Conservation (phyloP, 805 yeast species). For the Zygosaccharomyces siamensis region DNA sequence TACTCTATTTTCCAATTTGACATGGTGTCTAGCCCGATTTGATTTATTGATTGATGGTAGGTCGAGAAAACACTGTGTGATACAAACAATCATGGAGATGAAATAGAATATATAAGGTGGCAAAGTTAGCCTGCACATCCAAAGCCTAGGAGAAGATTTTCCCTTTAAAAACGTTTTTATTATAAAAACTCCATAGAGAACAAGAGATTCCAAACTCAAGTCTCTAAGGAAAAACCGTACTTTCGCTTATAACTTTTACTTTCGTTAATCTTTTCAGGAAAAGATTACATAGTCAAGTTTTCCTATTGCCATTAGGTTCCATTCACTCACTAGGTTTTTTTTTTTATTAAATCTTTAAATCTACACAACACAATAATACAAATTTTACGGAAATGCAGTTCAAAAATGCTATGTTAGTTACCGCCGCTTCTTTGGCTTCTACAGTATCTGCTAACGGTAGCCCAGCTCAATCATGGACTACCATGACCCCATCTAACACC, state of each 20-base stretch:
- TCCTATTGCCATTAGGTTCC: slow-evolving; percentile 2
- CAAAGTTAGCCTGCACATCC: neutral
- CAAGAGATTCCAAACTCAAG: slow-evolving; percentile 5
- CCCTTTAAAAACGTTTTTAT: neutral
- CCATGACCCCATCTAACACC: slow-evolving; percentile 60
- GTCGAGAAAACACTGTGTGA: neutral
- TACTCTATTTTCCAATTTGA: neutral
- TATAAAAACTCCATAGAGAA: slow-evolving; percentile 2
- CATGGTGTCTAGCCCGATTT: neutral
- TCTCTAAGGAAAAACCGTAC: slow-evolving; percentile 2
- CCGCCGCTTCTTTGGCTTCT: slow-evolving; percentile 42
- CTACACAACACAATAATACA: neutral
- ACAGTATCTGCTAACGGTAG: slow-evolving; percentile 50
- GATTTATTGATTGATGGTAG: neutral
- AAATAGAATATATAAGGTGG: slow-evolving; percentile 2
- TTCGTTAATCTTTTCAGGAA: slow-evolving; percentile 1
- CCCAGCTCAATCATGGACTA: slow-evolving; percentile 62
- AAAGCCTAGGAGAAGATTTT: neutral
- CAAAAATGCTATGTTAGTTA: slow-evolving; percentile 19
- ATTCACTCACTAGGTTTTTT: slow-evolving; percentile 1
- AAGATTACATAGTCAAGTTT: neutral
- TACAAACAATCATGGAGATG: neutral
- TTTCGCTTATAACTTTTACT: slow-evolving; percentile 5
- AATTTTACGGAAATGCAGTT: slow-evolving; percentile 15
- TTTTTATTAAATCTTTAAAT: neutral